phyloP scores from a whole-genome alignment of 1,139 yeast species.

The Kodamaea alishanica region DNA sequence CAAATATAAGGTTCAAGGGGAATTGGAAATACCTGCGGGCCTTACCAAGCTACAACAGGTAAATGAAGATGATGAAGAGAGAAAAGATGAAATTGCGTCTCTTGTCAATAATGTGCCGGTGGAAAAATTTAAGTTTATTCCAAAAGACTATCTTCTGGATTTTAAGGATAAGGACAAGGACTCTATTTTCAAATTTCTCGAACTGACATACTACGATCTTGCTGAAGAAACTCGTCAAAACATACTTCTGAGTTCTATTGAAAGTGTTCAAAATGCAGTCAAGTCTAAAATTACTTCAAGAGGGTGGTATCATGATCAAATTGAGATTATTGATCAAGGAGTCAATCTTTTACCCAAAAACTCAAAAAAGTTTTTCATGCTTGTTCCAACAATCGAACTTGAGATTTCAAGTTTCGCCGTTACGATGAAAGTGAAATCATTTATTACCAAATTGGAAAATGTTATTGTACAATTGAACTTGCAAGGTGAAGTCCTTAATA shows the following conservation, averaged over 20 bases:
- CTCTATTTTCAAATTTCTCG: conserved; percentile 18
- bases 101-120: conserved; percentile 20
- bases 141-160: conserved; percentile 10
- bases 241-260: conserved; percentile 46
- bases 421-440: conserved; percentile 21
- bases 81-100: conserved; percentile 25
- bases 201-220: conserved; percentile 45
- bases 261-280: conserved; percentile 28
- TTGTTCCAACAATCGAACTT: conserved; percentile 27
- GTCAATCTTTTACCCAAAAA: conserved; percentile 29
- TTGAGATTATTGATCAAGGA: conserved; percentile 30
- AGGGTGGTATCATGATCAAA: conserved; percentile 15
- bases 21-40: conserved; percentile 6
- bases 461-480: conserved; percentile 43
- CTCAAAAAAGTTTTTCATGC: conserved; percentile 32
- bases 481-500: conserved; percentile 56
- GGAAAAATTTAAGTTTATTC: conserved; percentile 9
- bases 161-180: conserved; percentile 11
- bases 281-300: conserved; percentile 25
- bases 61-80: conserved; percentile 10
- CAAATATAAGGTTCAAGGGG: conserved; percentile 7
- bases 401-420: conserved; percentile 16
- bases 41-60: conserved; percentile 5
- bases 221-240: conserved; percentile 64
- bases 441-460: conserved; percentile 19